A percentile compares a stretch with the other conserved stretches of the same genome.
These are phyloP conservation scores for Hypoxylon intermedium DNA, from an alignment of 495 filamentous ascomycete species.

Conservation along the genomic window DNA sequence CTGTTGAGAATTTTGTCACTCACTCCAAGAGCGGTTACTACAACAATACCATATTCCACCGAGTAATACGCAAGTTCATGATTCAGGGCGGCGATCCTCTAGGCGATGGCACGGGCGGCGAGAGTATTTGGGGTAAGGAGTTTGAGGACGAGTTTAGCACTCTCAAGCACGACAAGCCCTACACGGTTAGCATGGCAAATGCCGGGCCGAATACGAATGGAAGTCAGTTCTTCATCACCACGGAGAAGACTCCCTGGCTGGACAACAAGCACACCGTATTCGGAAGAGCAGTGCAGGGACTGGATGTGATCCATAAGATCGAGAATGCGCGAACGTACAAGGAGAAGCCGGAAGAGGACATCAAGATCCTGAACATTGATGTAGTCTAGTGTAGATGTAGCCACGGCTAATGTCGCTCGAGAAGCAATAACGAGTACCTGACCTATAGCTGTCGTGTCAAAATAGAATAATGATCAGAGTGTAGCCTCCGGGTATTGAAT, in stretches of 20 bases:
- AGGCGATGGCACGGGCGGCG: slow-evolving; percentile 93
- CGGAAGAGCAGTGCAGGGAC: slow-evolving; percentile 82
- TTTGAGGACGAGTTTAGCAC: slow-evolving; percentile 95
- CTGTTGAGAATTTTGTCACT: slow-evolving; percentile 98
- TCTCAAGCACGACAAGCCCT: slow-evolving; percentile 92
- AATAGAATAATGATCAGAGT: no score
- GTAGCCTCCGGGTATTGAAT: no score
- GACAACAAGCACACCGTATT: slow-evolving; percentile 98
- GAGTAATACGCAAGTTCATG: slow-evolving; percentile 98
- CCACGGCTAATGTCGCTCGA: no score
- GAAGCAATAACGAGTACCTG: no score
- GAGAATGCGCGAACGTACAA: slow-evolving; percentile 92
- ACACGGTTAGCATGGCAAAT: slow-evolving; percentile 97
- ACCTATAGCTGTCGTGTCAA: no score
- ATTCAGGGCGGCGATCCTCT: slow-evolving; percentile 92
- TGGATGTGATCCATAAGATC: slow-evolving; percentile 97
- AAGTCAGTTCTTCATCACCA: slow-evolving; percentile 98
- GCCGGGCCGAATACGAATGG: slow-evolving; percentile 82
- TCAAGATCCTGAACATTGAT: slow-evolving; percentile 94
- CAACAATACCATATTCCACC: slow-evolving; percentile 96
- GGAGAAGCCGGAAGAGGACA: slow-evolving; percentile 95
- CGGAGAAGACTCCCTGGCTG: slow-evolving; percentile 95
- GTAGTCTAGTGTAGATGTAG: slow-evolving; percentile 52
- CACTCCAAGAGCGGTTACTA: slow-evolving; percentile 91
- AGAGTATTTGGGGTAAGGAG: slow-evolving; percentile 95